Conservation (phyloP, 768 basidiomycete genomes). For the Lentinula boryana region DNA sequence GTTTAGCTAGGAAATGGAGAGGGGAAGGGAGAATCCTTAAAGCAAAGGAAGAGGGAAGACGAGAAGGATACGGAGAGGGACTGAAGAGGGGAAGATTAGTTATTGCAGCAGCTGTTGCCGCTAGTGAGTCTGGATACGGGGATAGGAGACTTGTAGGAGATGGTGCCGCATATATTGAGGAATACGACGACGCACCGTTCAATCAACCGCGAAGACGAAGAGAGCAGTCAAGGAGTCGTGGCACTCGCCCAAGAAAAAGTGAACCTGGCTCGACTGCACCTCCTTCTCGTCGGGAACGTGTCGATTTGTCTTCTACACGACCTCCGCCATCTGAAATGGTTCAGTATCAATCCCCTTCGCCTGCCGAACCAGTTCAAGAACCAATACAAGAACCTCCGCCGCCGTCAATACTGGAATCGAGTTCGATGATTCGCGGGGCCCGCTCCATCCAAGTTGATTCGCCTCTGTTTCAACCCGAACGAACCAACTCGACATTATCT, state of each 20-base stretch:
- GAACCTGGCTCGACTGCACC: neutral
- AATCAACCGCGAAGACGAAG: neutral
- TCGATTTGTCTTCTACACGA: neutral
- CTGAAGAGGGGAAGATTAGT: slow-evolving; percentile 38
- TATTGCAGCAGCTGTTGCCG: slow-evolving; percentile 9
- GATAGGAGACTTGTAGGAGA: slow-evolving; percentile 1
- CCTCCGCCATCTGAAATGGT: neutral
- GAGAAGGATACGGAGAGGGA: slow-evolving; percentile 39
- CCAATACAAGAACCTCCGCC: neutral
- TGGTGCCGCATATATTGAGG: slow-evolving; percentile 9
- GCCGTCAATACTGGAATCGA: neutral
- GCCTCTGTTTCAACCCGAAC: neutral
- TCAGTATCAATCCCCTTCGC: neutral
- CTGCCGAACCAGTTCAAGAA: neutral
- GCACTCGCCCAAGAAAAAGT: neutral
- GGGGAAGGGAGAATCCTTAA: slow-evolving; percentile 43
- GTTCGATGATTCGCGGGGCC: neutral
- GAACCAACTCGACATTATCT: neutral
- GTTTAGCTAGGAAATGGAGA: slow-evolving; percentile 48
- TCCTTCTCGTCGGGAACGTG: neutral
- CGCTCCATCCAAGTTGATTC: slow-evolving; percentile 3
- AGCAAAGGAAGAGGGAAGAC: slow-evolving; percentile 53
- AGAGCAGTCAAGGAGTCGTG: neutral
- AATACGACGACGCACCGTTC: neutral
- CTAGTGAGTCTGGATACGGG: neutral